These are phyloP conservation scores for Lactifluus piperatus DNA, from an alignment of 768 basidiomycete species.

Conservation along the genomic window DNA sequence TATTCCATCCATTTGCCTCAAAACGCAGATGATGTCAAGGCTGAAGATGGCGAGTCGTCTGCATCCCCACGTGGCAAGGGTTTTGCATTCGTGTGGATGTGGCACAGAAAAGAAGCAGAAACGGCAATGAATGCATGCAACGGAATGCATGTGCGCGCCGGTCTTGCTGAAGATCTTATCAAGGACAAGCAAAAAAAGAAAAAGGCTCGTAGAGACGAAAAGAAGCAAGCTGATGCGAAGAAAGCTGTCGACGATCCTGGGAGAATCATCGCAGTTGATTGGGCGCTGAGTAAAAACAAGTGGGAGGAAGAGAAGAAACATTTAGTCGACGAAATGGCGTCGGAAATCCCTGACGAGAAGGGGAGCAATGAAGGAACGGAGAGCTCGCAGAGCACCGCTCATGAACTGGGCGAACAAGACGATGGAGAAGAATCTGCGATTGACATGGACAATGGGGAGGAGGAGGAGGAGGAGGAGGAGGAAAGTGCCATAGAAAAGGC, in stretches of 20 bases:
- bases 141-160: slow-evolving; percentile 19
- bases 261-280: slow-evolving; percentile 85
- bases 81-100: slow-evolving; percentile 94
- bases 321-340: slow-evolving; percentile 29
- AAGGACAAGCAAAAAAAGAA: slow-evolving; percentile 28
- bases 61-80: slow-evolving; percentile 45
- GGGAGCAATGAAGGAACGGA: slow-evolving; percentile 24
- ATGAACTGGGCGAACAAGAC: slow-evolving; percentile 34
- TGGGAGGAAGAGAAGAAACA: slow-evolving; percentile 77
- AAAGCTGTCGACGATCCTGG: slow-evolving; percentile 33
- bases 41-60: slow-evolving; percentile 23
- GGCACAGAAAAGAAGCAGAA: slow-evolving; percentile 64
- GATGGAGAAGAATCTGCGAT: slow-evolving; percentile 28
- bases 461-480: slow-evolving; percentile 34
- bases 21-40: slow-evolving; percentile 26
- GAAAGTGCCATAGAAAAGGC: slow-evolving; percentile 23
- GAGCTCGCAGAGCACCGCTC: slow-evolving; percentile 24
- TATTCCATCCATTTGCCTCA: slow-evolving; percentile 77
- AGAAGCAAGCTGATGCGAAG: slow-evolving; percentile 30
- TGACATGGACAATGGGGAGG: slow-evolving; percentile 30
- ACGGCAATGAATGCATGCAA: slow-evolving; percentile 27
- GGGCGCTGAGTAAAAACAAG: slow-evolving; percentile 90
- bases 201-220: slow-evolving; percentile 31
- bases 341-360: slow-evolving; percentile 31
- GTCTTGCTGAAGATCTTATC: slow-evolving; percentile 24